Evolutionary conservation across 192 early-diverging fungal species (phyloP).

Genomic region (Spizellomyces sp.): DNA sequence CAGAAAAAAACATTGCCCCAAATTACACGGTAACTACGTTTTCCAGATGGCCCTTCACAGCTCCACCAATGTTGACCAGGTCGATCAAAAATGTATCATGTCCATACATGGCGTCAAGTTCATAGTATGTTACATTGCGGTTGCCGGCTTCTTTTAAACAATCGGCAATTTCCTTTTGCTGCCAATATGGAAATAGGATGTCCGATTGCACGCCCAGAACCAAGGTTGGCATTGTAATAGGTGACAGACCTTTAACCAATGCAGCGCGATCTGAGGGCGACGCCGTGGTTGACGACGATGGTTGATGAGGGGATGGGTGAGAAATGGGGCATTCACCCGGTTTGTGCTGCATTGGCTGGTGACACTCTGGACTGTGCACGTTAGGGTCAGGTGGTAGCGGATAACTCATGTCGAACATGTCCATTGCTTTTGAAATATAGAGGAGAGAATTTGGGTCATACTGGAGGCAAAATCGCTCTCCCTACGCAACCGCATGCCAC

Average conservation of each 20-base stretch:
- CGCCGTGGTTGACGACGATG: slow-evolving; percentile 12
- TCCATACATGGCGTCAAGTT: slow-evolving; percentile 94
- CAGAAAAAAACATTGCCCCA: no score
- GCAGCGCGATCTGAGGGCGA: slow-evolving; percentile 52
- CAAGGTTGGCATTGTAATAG: slow-evolving; percentile 76
- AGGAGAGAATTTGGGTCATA: slow-evolving; percentile 94
- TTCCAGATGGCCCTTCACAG: slow-evolving; percentile 82
- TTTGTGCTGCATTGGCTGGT: background rate
- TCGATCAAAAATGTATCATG: slow-evolving; percentile 98
- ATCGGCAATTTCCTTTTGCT: slow-evolving; percentile 95
- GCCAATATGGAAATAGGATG: slow-evolving; percentile 92
- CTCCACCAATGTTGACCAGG: slow-evolving; percentile 84
- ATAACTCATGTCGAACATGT: slow-evolving; percentile 89
- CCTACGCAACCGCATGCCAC: slow-evolving; percentile 43
- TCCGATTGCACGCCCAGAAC: slow-evolving; percentile 95
- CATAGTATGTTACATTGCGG: slow-evolving; percentile 90
- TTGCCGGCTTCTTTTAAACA: slow-evolving; percentile 85
- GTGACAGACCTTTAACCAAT: slow-evolving; percentile 72
- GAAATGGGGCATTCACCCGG: slow-evolving; percentile 1
- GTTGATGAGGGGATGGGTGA: background rate
- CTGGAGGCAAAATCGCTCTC: slow-evolving; percentile 88
- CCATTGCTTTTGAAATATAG: slow-evolving; percentile 97
- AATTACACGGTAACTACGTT: background rate
- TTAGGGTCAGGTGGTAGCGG: background rate
- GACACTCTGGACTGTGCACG: background rate